phyloP scores from a whole-genome alignment of 306 rosid genomes.

The Prinsepia uniflora region DNA sequence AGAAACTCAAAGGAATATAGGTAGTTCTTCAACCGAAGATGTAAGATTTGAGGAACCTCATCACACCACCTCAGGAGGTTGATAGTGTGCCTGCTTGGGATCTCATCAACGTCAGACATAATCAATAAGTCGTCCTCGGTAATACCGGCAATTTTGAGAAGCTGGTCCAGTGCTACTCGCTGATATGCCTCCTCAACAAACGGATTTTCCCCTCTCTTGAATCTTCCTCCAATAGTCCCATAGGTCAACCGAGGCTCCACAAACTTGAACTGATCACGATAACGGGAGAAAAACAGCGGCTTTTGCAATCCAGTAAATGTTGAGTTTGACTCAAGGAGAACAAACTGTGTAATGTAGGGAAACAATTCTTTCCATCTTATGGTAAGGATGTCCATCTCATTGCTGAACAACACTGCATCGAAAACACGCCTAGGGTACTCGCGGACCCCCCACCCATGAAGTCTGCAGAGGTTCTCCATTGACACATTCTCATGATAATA shows the following conservation, averaged over 20 bases:
- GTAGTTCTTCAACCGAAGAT: conserved; percentile 88
- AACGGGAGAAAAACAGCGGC: conserved; percentile 57
- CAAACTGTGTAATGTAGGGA: conserved; percentile 82
- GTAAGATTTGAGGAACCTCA: conserved; percentile 66
- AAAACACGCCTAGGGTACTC: conserved; percentile 92
- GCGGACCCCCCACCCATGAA: conserved; percentile 94
- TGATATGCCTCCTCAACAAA: conserved; percentile 98
- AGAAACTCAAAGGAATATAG: conserved; percentile 89
- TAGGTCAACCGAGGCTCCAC: conserved; percentile 76
- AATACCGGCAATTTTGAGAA: conserved; percentile 83
- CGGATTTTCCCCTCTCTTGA: conserved; percentile 87
- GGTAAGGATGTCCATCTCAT: conserved; percentile 83
- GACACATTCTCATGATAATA: conserved; percentile 84
- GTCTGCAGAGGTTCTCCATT: conserved; percentile 83
- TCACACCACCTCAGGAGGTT: conserved; percentile 96
- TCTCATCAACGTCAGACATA: conserved; percentile 99
- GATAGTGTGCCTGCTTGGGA: conserved; percentile 95
- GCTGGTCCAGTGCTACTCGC: conserved; percentile 86
- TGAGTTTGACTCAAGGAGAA: conserved; percentile 90
- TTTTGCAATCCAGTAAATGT: conserved; percentile 82
- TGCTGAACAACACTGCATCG: conserved; percentile 95
- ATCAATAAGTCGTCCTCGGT: conserved; percentile 90
- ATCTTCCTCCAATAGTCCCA: conserved; percentile 77
- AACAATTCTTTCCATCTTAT: conserved; percentile 89
- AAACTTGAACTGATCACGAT: conserved; percentile 63